Conservation (phyloP, 805 yeast genomes). For the Yarrowia alimentaria region DNA sequence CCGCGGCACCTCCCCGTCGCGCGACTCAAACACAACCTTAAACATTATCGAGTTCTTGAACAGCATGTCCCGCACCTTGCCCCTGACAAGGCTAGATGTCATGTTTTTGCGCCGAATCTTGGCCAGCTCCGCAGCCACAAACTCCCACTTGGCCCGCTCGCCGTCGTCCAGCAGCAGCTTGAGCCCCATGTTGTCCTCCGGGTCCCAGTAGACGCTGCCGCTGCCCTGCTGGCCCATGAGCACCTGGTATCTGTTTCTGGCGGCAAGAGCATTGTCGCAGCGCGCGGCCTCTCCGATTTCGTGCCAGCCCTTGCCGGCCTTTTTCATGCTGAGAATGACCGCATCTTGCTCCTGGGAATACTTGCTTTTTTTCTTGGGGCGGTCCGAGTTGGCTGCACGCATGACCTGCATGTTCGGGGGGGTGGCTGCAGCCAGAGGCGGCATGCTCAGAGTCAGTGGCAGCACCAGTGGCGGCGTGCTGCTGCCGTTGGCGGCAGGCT, state of each 20-base stretch:
- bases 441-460: slow-evolving; percentile 43
- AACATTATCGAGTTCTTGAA: slow-evolving; percentile 55
- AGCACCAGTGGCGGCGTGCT: slow-evolving; percentile 17
- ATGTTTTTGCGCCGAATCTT: slow-evolving; percentile 51
- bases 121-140: slow-evolving; percentile 59
- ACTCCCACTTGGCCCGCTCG: slow-evolving; percentile 68
- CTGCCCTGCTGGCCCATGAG: slow-evolving; percentile 82
- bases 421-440: slow-evolving; percentile 47
- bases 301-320: slow-evolving; percentile 65
- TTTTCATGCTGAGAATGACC: slow-evolving; percentile 58
- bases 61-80: slow-evolving; percentile 52
- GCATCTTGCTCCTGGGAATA: slow-evolving; percentile 68
- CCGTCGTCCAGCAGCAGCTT: slow-evolving; percentile 62
- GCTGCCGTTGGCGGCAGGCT: slow-evolving; percentile 3
- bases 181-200: slow-evolving; percentile 52
- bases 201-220: slow-evolving; percentile 61
- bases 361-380: slow-evolving; percentile 63
- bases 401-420: slow-evolving; percentile 47
- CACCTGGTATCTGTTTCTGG: slow-evolving; percentile 75
- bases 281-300: slow-evolving; percentile 66
- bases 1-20: slow-evolving; percentile 17
- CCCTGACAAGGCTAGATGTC: slow-evolving; percentile 55
- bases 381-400: slow-evolving; percentile 44
- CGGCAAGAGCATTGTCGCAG: slow-evolving; percentile 67
- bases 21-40: slow-evolving; percentile 46